Evolutionary conservation across 208 protist genomes (phyloP), one percentile per base, ranked within the genome.

Genomic region (Trypanosoma rangeli): DNA sequence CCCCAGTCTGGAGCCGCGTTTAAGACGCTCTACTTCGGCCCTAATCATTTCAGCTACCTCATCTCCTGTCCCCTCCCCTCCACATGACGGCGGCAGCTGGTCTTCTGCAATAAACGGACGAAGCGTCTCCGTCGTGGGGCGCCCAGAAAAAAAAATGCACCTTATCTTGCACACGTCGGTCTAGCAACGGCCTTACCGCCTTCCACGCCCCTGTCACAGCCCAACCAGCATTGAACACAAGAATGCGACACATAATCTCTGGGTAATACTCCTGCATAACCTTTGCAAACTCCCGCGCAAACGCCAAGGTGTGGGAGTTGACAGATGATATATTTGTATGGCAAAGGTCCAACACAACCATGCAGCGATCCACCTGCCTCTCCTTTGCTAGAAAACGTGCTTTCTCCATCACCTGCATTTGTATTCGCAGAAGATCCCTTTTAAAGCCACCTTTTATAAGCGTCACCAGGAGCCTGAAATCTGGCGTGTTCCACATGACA

Each of bases 141-240:
- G 28, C 3, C 68, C 68, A 63, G 78, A 87, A 57, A 81, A 79
- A 79, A 35, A 95, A 93, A 20, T 80, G 77, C 39, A 95, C 79
- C 84, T 95, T 95, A 35, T 87, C 74, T 77, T 93, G 87, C 68
- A 94, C 82, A 22, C 84, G 84, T 22, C 54, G 48, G 55, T 94
- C 84, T 20, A 95, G 74, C 31, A 95, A 79, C 18, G 85, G 83
- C 28, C 73, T 68, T 39, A 95, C 53, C 33, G 92, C 68, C 71
- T 95, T 95, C 86, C 87, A 95, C 24, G 76, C 85, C 4, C 75
- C 80, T n/a, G 76, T 81, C 12, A 94, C 83, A 1, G 82, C 83
- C 86, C 86, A 93, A 29, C 90, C 86, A 3, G 80, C 85, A 73
- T 94, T 94, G 77, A 84, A 94, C 29, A 95, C 74, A 58, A 94